Percentiles rank a stretch among this genome's conserved stretches.
Conservation (phyloP, 805 yeast species). For the Lipomyces lipofer region DNA sequence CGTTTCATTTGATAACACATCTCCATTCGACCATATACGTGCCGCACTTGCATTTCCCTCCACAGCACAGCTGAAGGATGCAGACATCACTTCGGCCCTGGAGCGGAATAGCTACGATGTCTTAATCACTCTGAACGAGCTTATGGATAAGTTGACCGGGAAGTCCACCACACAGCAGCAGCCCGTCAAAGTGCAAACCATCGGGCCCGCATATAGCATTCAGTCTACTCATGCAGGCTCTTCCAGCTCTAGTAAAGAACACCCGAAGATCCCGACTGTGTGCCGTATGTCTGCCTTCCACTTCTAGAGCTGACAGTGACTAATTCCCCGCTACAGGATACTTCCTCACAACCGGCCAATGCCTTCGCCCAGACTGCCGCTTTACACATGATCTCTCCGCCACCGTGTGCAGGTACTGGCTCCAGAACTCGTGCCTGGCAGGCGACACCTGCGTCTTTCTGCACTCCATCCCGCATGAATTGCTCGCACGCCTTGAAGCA, state of each 20-base stretch:
- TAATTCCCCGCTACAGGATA: too few relatives aligned
- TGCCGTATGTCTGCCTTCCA: constrained; percentile 14
- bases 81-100: constrained; percentile 10
- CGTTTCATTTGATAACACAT: constrained; percentile 2
- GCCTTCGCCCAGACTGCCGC: constrained; percentile 48
- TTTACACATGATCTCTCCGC: constrained; percentile 48
- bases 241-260: constrained; percentile 9
- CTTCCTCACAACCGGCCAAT: constrained; percentile 45
- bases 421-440: constrained; percentile 47
- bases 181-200: constrained; percentile 22
- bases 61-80: constrained; percentile 11
- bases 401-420: constrained; percentile 51
- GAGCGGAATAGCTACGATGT: constrained; percentile 26
- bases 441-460: constrained; percentile 47
- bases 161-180: not conserved
- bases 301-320: not conserved
- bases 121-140: constrained; percentile 16
- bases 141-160: constrained; percentile 13
- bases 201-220: constrained; percentile 25
- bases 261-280: constrained; percentile 26
- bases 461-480: constrained; percentile 42
- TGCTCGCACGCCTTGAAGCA: constrained; percentile 24
- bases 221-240: constrained; percentile 5
- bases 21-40: constrained; percentile 28
- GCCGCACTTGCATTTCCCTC: constrained; percentile 14